Conservation (phyloP, 441 rosid genomes). For the Jatropha multifida region DNA sequence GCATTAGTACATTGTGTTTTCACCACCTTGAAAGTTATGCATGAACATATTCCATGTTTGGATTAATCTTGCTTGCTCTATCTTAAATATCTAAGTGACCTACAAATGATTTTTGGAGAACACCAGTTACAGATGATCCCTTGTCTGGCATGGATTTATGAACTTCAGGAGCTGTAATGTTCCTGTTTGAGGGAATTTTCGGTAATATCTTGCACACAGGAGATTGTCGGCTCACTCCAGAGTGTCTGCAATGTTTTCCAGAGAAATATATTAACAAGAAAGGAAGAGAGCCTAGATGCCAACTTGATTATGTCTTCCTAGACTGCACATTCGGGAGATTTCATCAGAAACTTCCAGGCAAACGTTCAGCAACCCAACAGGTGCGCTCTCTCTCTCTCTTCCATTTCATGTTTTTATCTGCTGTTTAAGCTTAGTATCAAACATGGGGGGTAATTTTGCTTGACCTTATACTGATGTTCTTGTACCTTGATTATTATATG, state of each 20-base stretch:
- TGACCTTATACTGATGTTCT: neutral
- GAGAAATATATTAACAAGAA: conserved; percentile 49
- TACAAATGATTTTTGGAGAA: conserved; percentile 12
- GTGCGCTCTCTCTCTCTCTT: conserved; percentile 27
- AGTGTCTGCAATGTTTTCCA: conserved; percentile 57
- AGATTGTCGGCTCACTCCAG: conserved; percentile 82
- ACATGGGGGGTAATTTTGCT: neutral
- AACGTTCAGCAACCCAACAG: conserved; percentile 70
- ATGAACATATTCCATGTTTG: neutral
- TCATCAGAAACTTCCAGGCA: conserved; percentile 58
- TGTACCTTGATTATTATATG: neutral
- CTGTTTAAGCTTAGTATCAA: neutral
- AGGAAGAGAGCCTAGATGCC: conserved; percentile 45
- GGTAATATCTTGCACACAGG: conserved; percentile 90
- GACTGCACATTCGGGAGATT: conserved; percentile 86
- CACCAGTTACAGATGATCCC: conserved; percentile 29
- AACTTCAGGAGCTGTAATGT: conserved; percentile 88
- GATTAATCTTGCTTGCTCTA: neutral
- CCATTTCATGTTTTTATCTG: neutral
- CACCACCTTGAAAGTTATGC: neutral
- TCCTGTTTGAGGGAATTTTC: conserved; percentile 82
- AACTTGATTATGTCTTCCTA: conserved; percentile 70
- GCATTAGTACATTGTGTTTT: no score
- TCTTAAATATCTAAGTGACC: conserved; percentile 6
- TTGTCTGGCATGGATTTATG: conserved; percentile 31